Base-by-base conservation (phyloP, 2,329 filamentous ascomycete genomes). In the Thielaviopsis ethacetica region DNA sequence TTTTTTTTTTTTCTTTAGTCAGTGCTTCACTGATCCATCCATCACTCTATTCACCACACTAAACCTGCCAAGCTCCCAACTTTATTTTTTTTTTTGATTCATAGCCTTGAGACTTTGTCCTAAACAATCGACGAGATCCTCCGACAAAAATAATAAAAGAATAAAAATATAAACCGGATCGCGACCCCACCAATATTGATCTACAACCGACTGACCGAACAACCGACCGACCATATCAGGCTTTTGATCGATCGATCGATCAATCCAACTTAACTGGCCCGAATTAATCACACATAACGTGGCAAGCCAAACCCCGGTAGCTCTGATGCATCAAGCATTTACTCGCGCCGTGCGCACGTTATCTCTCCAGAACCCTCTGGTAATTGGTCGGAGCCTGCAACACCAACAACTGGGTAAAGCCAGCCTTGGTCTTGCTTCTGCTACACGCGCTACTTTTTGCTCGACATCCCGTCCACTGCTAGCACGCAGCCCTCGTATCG, bases 261-360 rank as follows among this genome's bases (percentile, higher is more conserved):
- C 38, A 15, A 44, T n/a, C 38, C 30, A 10, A 12, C 30, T 34
- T 12, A 34, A 34, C 30, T 34, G 30, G 30, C 30, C 30, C 30
- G 10, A 34, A 34, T 12, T 12, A 34, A 34, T 12, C 30, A 10
- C 30, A 34, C 30, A 34, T 34, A 34, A 34, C 10, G 24, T 34
- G 10, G 5, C 30, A 9, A 27, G 9, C 3, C 10, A 19, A 19
- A 2, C 44, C n/a, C 44, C 44, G 9, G 44, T n/a, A 49, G 27
- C 38, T 53, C 53, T 59, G 26, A 61, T 61, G 60, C 56, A 57
- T 59, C 57, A 53, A 51, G 53, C 52, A 38, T 57, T 61, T 53
- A 44, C 52, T 55, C 55, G 52, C 41, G 56, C 59, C 41, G 52
- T 58, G 59, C 55, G 59, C 52, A 61, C 56, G 52, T 52, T 61